Base-by-base conservation (phyloP, 2,329 filamentous ascomycete genomes). In the Microsporum ferrugineum region DNA sequence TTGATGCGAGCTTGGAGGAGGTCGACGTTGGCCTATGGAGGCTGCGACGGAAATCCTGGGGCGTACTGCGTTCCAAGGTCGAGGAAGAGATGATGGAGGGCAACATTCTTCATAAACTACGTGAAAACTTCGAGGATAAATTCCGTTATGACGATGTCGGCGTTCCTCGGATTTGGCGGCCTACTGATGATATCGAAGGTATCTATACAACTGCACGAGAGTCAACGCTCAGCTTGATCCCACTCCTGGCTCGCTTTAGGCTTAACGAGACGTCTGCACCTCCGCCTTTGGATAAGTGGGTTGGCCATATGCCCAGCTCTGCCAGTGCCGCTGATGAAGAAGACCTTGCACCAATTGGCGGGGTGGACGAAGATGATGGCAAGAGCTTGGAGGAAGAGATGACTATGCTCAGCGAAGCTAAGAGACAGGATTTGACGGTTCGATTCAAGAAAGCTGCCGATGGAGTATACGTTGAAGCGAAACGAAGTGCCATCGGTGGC, bases 121-220 rank as follows among this genome's bases (percentile, higher is more conserved):
- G 94, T 39, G 94, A 99, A 75, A 97, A 96, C 77, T 99, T 99
- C 67, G 94, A 99, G 76, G 94, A 99, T 78, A 96, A 96, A 76
- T 99, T 99, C 82, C 87, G 94, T 65, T 99, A 99, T 69, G 94
- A 99, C 69, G 91, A 96, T 63, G 85, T 86, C 5, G 94, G 94
- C 31, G 94, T 99, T 3, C 94, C 94, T 3, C 84, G 94, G 63
- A 96, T 99, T 74, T 99, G 94, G 94, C 86, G 91, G 29, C 94
- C 94, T 1, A 91, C 87, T 1, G 94, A 99, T 71, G 94, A 99
- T 71, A 99, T 99, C 63, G 94, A 99, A 77, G 91, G 92, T 53
- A 79, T 95, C 47, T 99, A 97, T 75, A 96, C 91, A 39, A 87
- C 86, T 65, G 92, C 94, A 2, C 85, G 92, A 65, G 92, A 97